A percentile compares a stretch with the other conserved stretches of the same genome.
phyloP scores from a whole-genome alignment of 2,329 filamentous ascomycete species.

The Monosporascus sp. region DNA sequence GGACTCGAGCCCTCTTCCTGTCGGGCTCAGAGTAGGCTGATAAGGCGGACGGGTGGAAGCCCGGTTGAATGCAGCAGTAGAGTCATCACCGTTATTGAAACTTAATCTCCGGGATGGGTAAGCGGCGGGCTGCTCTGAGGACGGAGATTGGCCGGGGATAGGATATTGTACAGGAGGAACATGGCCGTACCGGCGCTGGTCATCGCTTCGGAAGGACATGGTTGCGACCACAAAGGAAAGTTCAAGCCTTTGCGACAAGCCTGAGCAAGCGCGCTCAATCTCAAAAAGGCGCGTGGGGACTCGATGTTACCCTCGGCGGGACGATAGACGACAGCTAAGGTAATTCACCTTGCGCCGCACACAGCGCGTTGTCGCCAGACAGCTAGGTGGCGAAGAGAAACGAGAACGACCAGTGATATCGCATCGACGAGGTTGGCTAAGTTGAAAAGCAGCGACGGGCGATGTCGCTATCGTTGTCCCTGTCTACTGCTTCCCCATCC shows the following conservation, averaged over 20 bases:
- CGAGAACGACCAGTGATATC: conserved; percentile 7
- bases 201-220: conserved; percentile 62
- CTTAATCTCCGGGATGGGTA: conserved; percentile 55
- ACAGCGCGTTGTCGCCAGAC: conserved; percentile 2
- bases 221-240: conserved; percentile 3
- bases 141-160: conserved; percentile 34
- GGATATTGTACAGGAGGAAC: conserved; percentile 61
- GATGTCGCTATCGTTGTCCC: neutral
- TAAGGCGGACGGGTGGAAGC: conserved; percentile 23
- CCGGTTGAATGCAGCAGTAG: conserved; percentile 40
- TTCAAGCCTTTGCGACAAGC: neutral
- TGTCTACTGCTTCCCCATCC: neutral
- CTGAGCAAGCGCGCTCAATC: neutral
- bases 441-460: neutral
- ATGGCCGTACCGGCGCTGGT: conserved; percentile 60
- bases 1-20: conserved; percentile 22
- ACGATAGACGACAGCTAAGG: neutral
- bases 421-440: conserved; percentile 13
- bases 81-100: conserved; percentile 73
- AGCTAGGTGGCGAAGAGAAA: conserved; percentile 1
- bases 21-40: conserved; percentile 25
- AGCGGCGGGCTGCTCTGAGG: conserved; percentile 28
- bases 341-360: neutral
- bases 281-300: neutral
- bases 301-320: neutral